Evolutionary conservation across 78 protist genomes (phyloP).

Genomic region (Dictyostelium intermedium): DNA sequence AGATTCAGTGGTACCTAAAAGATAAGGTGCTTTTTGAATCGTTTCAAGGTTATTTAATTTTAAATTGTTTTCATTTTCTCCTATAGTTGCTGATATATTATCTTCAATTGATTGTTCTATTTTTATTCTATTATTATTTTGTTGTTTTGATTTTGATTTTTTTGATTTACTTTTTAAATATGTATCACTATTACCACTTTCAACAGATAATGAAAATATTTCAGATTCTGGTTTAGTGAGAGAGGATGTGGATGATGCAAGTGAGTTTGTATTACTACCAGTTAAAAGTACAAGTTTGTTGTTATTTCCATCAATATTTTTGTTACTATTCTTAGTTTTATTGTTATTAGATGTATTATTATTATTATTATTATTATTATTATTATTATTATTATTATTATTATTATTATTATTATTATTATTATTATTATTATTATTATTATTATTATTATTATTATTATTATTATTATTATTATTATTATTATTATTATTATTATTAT

Average conservation of each 20-base stretch:
- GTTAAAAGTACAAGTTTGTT: background rate
- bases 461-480: background rate
- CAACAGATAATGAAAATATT: slow-evolving; percentile 29
- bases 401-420: background rate
- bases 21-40: background rate
- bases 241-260: slow-evolving; percentile 13
- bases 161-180: background rate
- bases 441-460: background rate
- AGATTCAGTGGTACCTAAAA: background rate
- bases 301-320: background rate
- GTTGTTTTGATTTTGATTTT: background rate
- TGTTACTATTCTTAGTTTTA: background rate
- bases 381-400: background rate
- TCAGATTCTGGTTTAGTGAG: slow-evolving; percentile 1
- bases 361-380: background rate
- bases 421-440: background rate
- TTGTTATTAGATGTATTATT: background rate
- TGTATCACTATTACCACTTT: background rate
- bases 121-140: background rate
- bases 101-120: background rate
- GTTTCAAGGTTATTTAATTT: background rate
- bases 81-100: background rate
- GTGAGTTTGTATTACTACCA: slow-evolving; percentile 17
- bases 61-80: background rate
- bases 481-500: background rate